These are phyloP conservation scores for Leishmania aethiopica DNA, from an alignment of 208 protist genomes.

Conservation along the genomic window DNA sequence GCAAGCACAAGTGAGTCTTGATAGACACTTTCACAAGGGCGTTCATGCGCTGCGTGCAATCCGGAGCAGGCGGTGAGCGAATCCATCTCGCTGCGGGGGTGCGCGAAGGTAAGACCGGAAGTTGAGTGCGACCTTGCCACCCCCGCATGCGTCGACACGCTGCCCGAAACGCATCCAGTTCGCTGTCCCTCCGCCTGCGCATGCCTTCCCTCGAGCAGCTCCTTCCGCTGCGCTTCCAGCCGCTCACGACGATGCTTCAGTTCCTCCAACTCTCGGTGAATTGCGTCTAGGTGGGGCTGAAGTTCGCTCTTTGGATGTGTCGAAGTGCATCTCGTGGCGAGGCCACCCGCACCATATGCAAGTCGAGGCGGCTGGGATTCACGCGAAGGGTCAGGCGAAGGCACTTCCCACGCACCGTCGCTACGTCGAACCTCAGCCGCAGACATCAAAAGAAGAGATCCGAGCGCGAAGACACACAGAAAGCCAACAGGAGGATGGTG, in stretches of 20 bases:
- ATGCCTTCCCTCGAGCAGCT: constrained; percentile 35
- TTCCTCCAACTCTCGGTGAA: constrained; percentile 60
- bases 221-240: constrained; percentile 57
- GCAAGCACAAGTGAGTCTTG: constrained; percentile 6
- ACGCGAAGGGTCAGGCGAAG: background rate
- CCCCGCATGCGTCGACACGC: background rate
- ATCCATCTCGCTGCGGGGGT: constrained; percentile 5
- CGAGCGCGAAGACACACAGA: background rate
- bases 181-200: background rate
- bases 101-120: constrained; percentile 4
- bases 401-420: background rate
- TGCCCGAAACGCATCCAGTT: background rate
- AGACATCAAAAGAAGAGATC: constrained; percentile 1
- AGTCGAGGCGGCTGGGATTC: background rate
- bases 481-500: background rate
- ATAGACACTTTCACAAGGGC: background rate
- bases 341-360: too few relatives aligned
- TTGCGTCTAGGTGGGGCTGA: constrained; percentile 33
- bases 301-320: background rate
- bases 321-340: background rate
- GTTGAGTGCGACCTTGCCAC: background rate
- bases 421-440: background rate
- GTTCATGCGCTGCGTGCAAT: background rate
- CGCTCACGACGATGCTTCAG: constrained; percentile 48
- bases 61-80: background rate